Conservation (phyloP, 2,329 filamentous ascomycete species). For the Samsoniella hepiali region DNA sequence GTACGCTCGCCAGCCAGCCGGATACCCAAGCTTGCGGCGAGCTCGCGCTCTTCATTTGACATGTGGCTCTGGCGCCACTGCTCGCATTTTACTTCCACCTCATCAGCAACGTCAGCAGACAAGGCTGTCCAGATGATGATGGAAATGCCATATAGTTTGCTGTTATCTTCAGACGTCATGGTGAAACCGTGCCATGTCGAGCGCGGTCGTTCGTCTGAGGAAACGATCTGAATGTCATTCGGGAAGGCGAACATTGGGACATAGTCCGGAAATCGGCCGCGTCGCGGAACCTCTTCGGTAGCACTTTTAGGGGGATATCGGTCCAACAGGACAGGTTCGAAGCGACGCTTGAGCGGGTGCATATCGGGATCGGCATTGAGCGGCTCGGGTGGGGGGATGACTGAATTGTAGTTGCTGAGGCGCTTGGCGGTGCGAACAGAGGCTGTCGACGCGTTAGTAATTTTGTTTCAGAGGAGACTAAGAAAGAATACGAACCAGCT, state of each 20-base stretch:
- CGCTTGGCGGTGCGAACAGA: slow-evolving; percentile 77
- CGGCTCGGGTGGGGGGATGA: slow-evolving; percentile 90
- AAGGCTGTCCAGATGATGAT: slow-evolving; percentile 91
- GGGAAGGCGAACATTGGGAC: slow-evolving; percentile 99
- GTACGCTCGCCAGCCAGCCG: slow-evolving; percentile 83
- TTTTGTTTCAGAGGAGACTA: not conserved
- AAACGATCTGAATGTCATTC: slow-evolving; percentile 95
- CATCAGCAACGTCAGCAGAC: slow-evolving; percentile 75
- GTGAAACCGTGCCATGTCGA: slow-evolving; percentile 99
- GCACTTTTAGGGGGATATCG: slow-evolving; percentile 84
- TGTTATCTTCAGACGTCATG: slow-evolving; percentile 92
- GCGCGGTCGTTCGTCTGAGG: slow-evolving; percentile 85
- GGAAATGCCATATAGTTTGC: slow-evolving; percentile 87
- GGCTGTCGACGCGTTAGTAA: slow-evolving; percentile 40
- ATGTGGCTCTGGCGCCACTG: slow-evolving; percentile 82
- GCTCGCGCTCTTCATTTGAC: slow-evolving; percentile 84
- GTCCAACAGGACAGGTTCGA: slow-evolving; percentile 94
- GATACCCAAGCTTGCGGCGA: slow-evolving; percentile 88
- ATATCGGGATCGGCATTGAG: slow-evolving; percentile 86
- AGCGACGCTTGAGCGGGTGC: slow-evolving; percentile 90
- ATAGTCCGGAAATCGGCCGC: slow-evolving; percentile 91
- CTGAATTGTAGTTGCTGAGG: slow-evolving; percentile 96
- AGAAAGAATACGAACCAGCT: slow-evolving; percentile 37
- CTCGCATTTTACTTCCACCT: slow-evolving; percentile 78
- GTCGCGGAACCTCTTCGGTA: slow-evolving; percentile 72